Percentiles rank a stretch among this genome's conserved stretches.
Evolutionary conservation across 78 protist species (phyloP).

Genomic region (Dictyostelium citrinum): DNA sequence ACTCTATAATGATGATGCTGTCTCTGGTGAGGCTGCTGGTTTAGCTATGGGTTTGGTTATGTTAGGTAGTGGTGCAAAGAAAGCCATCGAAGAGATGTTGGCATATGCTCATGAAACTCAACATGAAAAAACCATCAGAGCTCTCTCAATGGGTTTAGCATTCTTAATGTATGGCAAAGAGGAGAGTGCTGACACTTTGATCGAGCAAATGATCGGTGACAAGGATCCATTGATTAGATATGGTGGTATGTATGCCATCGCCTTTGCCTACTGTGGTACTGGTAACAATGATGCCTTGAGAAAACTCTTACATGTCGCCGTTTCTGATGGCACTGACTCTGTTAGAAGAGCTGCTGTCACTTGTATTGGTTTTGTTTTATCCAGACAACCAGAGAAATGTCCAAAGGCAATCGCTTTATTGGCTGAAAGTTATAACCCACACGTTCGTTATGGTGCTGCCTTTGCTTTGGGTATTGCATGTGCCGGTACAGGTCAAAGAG

Average conservation of each 20-base stretch:
- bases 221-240: constrained; percentile 86
- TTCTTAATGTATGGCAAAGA: constrained; percentile 92
- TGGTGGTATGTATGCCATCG: constrained; percentile 95
- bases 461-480: constrained; percentile 98
- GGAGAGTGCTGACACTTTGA: constrained; percentile 83
- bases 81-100: constrained; percentile 92
- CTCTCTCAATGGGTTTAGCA: constrained; percentile 93
- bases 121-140: constrained; percentile 98
- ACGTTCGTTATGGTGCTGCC: constrained; percentile 98
- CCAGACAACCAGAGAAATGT: constrained; percentile 90
- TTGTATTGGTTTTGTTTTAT: constrained; percentile 95
- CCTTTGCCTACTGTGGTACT: constrained; percentile 97
- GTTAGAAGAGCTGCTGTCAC: constrained; percentile 99
- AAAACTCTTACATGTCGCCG: constrained; percentile 97
- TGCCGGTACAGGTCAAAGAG: constrained; percentile 96
- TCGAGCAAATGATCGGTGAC: constrained; percentile 88
- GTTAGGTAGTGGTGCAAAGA: constrained; percentile 91
- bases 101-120: constrained; percentile 96
- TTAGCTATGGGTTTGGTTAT: constrained; percentile 96
- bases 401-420: constrained; percentile 90
- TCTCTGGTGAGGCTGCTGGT: constrained; percentile 98
- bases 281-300: constrained; percentile 92
- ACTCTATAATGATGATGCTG: constrained; percentile 90
- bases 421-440: constrained; percentile 97
- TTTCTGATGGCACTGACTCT: constrained; percentile 97